These are phyloP conservation scores for Cyclostephanos invisitatus DNA, from an alignment of 108 stramenopile genomes.

Conservation along the genomic window DNA sequence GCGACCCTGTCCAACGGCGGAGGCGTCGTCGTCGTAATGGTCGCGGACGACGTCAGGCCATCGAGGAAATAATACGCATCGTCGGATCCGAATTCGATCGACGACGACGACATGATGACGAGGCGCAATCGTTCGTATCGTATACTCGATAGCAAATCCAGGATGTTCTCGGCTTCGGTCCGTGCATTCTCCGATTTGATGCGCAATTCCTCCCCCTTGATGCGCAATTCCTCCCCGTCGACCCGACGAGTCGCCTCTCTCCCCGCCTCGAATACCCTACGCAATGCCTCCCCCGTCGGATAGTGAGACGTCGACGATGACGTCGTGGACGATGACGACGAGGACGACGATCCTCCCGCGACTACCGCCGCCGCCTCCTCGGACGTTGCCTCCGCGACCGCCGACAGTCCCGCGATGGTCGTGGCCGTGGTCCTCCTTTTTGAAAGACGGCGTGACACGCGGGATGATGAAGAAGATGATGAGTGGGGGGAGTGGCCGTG, in stretches of 20 bases:
- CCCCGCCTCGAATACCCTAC: constrained; percentile 60
- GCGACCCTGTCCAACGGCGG: constrained; percentile 16
- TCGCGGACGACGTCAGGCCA: constrained; percentile 7
- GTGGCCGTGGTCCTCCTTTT: constrained; percentile 65
- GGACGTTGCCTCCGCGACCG: constrained; percentile 28
- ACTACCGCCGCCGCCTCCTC: background rate
- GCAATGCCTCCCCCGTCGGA: constrained; percentile 24
- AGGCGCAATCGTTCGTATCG: constrained; percentile 42
- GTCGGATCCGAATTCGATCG: constrained; percentile 29
- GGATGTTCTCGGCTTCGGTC: constrained; percentile 22
- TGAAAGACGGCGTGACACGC: too few relatives aligned
- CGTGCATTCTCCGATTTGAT: constrained; percentile 34
- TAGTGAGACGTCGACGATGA: background rate
- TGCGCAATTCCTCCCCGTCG: constrained; percentile 55
- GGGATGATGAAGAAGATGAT: too few relatives aligned
- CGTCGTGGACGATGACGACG: background rate
- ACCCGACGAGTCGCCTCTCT: constrained; percentile 55
- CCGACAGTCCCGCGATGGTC: constrained; percentile 59
- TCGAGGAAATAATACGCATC: constrained; percentile 45
- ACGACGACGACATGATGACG: constrained; percentile 28
- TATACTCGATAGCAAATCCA: constrained; percentile 25
- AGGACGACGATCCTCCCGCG: background rate
- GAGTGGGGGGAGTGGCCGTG: too few relatives aligned
- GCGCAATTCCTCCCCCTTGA: constrained; percentile 45
- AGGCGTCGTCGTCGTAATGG: background rate